Evolutionary conservation across 140 eudicot genomes (phyloP).

Genomic region (Stevia rebaudiana): DNA sequence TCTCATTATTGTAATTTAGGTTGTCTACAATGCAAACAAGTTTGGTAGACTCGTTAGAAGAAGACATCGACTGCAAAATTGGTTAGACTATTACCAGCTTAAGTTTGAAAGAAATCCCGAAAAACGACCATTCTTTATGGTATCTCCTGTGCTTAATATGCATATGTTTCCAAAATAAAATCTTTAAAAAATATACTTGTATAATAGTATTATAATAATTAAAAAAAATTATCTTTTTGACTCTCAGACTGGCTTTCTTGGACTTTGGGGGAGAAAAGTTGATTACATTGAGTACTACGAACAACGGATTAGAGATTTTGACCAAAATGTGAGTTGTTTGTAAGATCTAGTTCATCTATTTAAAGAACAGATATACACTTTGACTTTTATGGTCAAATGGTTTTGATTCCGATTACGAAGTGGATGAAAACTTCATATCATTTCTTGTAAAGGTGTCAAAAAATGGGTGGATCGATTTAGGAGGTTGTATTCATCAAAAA

Average conservation of each 20-base stretch:
- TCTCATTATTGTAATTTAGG: conserved; percentile 36
- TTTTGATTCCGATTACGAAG: neutral
- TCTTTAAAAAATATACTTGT: neutral
- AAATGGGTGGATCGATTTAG: neutral
- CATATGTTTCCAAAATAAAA: neutral
- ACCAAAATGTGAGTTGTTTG: conserved; percentile 51
- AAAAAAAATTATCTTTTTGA: neutral
- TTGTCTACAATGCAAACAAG: conserved; percentile 88
- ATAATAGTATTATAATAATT: neutral
- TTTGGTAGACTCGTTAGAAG: conserved; percentile 65
- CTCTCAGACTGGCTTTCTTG: conserved; percentile 76
- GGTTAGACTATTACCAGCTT: conserved; percentile 88
- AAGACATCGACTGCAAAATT: conserved; percentile 73
- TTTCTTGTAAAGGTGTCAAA: neutral
- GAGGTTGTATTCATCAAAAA: neutral
- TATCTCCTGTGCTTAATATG: conserved; percentile 19
- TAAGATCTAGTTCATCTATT: neutral
- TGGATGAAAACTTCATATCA: neutral
- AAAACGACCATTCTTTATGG: conserved; percentile 75
- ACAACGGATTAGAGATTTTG: conserved; percentile 50
- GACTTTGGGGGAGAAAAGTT: conserved; percentile 88
- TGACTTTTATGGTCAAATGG: neutral
- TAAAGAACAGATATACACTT: neutral
- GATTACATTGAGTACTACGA: conserved; percentile 78
- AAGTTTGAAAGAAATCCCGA: conserved; percentile 76